Base-by-base conservation (phyloP, 768 basidiomycete genomes). In the Fomitopsis serialis region DNA sequence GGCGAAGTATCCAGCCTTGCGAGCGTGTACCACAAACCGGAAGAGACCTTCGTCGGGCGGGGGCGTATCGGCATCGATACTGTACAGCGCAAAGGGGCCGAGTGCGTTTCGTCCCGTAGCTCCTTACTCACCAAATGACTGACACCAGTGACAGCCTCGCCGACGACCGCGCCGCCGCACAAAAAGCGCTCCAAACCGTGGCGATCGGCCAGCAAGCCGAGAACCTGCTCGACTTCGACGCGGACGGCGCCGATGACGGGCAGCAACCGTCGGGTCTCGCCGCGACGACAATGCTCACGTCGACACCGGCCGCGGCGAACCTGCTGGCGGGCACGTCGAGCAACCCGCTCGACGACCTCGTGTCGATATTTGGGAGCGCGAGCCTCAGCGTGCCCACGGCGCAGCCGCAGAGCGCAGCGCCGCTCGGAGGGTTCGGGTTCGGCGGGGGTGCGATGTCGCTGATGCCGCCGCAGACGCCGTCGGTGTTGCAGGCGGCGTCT, bases 11-110 rank as follows among this genome's bases (percentile, higher is more conserved):
- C 92, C 1, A 84, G 80, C 42, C 72, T 98, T 19, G 92, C 93
- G 5, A 96, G 93, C 64, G 93, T 96, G 2, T 99, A 99, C 66
- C 97, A 99, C 73, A 98, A 97, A 68, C 97, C 97, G 0, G 85
- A 85, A 34, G 91, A 93, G 66, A 98, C 97, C 0, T 99, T 99
- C 63, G 82, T 99, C 52, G 97, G 96, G 0, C 84, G 84, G 58
- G 96, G 97, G 8, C 79, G 95, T 45, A 76, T 98, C 53, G 87
- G 92, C 8, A 90, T 84, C 0, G 92, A 94, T 60, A 75, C 87
- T 6, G 75, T 95, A 60, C 81, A 83, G 58, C 75, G 77, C 61
- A 85, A 78, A 68, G 81, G 74, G 52, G 61, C 68, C 51, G 85
- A 85, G 84, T 86, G 54, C 35, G 84, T 73, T 49, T 32, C 29